A percentile compares a stretch with the other conserved stretches of the same genome.
These are phyloP conservation scores for Rhizophagus prolifer DNA, from an alignment of 192 early-diverging fungal species.

Conservation along the genomic window DNA sequence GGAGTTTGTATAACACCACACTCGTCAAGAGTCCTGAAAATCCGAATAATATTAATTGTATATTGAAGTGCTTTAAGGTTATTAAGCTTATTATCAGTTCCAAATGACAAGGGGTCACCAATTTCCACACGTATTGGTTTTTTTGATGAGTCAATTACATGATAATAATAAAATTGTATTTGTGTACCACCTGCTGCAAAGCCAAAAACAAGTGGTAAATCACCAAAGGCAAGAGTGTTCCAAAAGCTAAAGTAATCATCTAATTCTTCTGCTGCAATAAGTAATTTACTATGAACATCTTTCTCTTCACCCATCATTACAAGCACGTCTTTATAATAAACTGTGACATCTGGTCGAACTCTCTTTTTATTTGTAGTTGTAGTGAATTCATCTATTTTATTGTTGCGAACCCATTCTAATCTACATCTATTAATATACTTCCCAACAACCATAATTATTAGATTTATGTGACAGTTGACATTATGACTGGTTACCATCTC, in stretches of 20 bases:
- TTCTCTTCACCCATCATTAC: constrained; percentile 13
- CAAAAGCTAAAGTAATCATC: not conserved
- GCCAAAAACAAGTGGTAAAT: not conserved
- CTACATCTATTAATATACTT: not conserved
- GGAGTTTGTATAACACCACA: too few species aligned
- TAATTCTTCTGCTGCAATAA: not conserved
- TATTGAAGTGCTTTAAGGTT: not conserved
- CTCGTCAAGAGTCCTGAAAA: not conserved
- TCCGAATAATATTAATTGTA: constrained; percentile 2
- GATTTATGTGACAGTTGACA: too few species aligned
- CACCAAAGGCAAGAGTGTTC: not conserved
- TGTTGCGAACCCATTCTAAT: not conserved
- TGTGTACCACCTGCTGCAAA: not conserved
- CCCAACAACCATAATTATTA: too few species aligned
- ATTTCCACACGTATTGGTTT: not conserved
- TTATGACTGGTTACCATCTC: too few species aligned
- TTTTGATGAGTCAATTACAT: not conserved
- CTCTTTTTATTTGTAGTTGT: not conserved
- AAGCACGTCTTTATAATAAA: not conserved
- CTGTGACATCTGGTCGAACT: constrained; percentile 1
- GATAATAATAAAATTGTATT: not conserved
- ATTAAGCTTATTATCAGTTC: not conserved
- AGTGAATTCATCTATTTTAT: not conserved
- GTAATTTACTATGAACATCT: not conserved
- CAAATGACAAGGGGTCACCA: not conserved